Base-by-base conservation (phyloP, 345 rosid genomes). In the Mercurialis annua region DNA sequence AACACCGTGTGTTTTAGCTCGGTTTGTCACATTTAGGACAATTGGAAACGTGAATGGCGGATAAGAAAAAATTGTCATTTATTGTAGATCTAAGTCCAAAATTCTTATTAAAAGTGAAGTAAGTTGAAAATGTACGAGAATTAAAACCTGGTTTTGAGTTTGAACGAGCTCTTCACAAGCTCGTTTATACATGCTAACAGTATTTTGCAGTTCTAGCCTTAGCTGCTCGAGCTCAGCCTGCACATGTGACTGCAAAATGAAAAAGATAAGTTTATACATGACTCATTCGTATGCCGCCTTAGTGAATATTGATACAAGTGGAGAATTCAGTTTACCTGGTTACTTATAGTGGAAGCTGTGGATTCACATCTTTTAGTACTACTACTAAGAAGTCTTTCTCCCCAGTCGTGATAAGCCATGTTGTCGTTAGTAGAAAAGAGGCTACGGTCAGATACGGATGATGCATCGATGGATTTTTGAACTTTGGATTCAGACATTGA, bases 91-190 rank as follows among this genome's bases (percentile, higher is more conserved):
- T 10, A 26, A 43, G 18, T 44, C 31, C 42, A 36, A 36, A 36
- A 36, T 36, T 36, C 40, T 9, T 36, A 3, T 36, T 36, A 36
- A 4, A 3, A 36, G 5, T 36, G 9, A 9, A 36, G 4, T 36
- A 36, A 36, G 9, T 36, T 36, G 40, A 36, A 36, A 36, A 36
- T 36, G 4, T 36, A n/a, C n/a, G 40, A 8, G 11, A 40, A 7
- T 7, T 23, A 63, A 36, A 15, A 92, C 98, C 92, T 92, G 80
- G 64, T 75, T 86, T 72, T 88, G 92, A 65, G 87, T 76, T 67
- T 80, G 83, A 21, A 90, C 85, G 33, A 92, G 85, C 76, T 90
- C 91, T 77, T 83, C 90, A 55, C 95, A 84, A 72, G 90, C 86
- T 66, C 76, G 69, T 67, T 83, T 77, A 71, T 90, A 90, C 98